A percentile compares a stretch with the other conserved stretches of the same genome.
These are phyloP conservation scores for Clitopilus hobsonii DNA, from an alignment of 768 basidiomycete species.

Conservation along the genomic window DNA sequence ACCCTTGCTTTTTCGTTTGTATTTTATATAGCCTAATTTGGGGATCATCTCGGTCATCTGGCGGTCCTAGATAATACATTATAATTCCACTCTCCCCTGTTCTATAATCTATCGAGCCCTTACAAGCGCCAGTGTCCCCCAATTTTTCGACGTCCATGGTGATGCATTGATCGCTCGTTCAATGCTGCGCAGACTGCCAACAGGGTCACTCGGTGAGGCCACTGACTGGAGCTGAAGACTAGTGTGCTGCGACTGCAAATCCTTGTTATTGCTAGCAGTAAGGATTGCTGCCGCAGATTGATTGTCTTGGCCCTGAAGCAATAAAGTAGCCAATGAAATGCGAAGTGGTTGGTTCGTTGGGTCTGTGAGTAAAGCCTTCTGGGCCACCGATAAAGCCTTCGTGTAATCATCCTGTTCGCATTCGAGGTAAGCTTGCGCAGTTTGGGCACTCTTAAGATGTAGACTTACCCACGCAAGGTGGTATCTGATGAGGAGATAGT, in stretches of 20 bases:
- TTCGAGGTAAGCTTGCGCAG: not conserved
- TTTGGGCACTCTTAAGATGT: not conserved
- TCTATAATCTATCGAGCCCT: constrained; percentile 17
- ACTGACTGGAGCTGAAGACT: constrained; percentile 31
- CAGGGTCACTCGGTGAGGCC: constrained; percentile 37
- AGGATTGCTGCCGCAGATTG: constrained; percentile 45
- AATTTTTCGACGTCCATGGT: constrained; percentile 47
- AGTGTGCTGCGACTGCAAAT: constrained; percentile 17
- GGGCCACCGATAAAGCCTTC: constrained; percentile 48
- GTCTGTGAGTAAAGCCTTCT: constrained; percentile 53
- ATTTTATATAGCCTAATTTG: not conserved
- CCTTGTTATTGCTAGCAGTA: constrained; percentile 8
- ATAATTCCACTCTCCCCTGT: constrained; percentile 4
- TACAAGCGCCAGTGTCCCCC: constrained; percentile 60
- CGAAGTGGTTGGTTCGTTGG: constrained; percentile 48
- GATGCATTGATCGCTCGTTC: constrained; percentile 63
- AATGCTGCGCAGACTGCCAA: constrained; percentile 30
- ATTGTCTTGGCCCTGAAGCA: constrained; percentile 42
- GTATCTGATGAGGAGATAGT: constrained; percentile 69
- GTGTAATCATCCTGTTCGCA: constrained; percentile 37
- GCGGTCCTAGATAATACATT: constrained; percentile 7
- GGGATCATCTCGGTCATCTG: not conserved
- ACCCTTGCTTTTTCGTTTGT: constrained; percentile 1
- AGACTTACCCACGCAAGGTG: constrained; percentile 63
- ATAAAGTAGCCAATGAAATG: constrained; percentile 49